Evolutionary conservation across 1,284 basidiomycete genomes (phyloP).

Genomic region (Mycosarcoma mackinlayi): DNA sequence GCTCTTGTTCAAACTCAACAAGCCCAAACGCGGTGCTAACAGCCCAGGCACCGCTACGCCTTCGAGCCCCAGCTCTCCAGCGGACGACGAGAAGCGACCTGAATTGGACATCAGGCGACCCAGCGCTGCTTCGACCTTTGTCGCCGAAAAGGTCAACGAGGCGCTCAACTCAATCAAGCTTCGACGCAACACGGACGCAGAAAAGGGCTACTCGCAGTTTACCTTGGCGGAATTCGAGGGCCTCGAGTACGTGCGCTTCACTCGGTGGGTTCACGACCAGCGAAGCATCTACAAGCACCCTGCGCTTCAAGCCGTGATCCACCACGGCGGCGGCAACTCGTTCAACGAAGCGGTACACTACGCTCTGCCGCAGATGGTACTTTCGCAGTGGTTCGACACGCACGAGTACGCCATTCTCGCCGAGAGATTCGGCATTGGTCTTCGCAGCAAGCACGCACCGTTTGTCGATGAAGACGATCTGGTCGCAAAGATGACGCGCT

Average conservation of each 20-base stretch:
- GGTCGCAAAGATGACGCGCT: conserved; percentile 35
- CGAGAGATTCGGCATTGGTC: conserved; percentile 46
- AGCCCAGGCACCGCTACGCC: conserved; percentile 21
- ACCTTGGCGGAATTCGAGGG: conserved; percentile 42
- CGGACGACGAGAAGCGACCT: conserved; percentile 22
- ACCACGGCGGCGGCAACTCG: conserved; percentile 65
- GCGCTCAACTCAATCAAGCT: conserved; percentile 26
- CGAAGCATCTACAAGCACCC: conserved; percentile 57
- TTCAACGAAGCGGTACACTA: conserved; percentile 64
- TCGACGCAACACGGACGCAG: conserved; percentile 24
- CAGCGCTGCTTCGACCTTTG: conserved; percentile 14
- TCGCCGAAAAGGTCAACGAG: conserved; percentile 29
- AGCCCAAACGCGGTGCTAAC: conserved; percentile 20
- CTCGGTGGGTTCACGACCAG: conserved; percentile 53
- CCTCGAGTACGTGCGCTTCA: conserved; percentile 53
- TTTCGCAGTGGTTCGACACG: conserved; percentile 63
- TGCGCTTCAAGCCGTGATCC: conserved; percentile 51
- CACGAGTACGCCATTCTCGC: conserved; percentile 55
- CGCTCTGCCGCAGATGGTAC: conserved; percentile 59
- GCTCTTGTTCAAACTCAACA: conserved; percentile 54
- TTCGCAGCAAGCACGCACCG: conserved; percentile 49
- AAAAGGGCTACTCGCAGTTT: conserved; percentile 39
- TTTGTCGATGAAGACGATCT: conserved; percentile 46
- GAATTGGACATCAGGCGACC: conserved; percentile 14
- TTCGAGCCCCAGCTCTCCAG: neutral